Evolutionary conservation across 495 filamentous ascomycete species (phyloP), one percentile per base, ranked within the genome.

Genomic region (Neurospora sp.): DNA sequence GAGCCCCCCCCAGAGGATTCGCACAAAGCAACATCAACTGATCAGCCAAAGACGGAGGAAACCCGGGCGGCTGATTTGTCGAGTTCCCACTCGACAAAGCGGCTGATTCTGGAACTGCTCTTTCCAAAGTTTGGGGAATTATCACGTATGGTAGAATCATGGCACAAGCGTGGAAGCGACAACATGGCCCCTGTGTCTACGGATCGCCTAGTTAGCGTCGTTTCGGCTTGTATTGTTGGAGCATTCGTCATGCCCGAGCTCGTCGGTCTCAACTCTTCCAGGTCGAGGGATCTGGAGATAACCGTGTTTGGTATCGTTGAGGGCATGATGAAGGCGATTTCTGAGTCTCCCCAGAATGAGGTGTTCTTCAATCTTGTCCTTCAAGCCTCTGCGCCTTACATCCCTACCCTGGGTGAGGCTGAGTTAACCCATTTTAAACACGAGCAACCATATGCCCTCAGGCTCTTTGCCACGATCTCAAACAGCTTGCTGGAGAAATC

Each of bases 71-170:
- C 73, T 20, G 83, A 86, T 72, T 77, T 78, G 16, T 75, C 81
- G 3, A 81, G 81, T 71, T 79, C 83, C 10, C 79, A 85, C 68
- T 78, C 83, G 4, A 79, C 81, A 48, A 85, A 80, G 72, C 84
- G 84, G 53, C 77, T 87, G 18, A 80, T 85, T 40, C 75, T 87
- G 9, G 87, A 88, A 69, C 79, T 87, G 8, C 78, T 87, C 42
- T 79, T 78, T 39, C 80, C 84, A 7, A 87, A 87, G 72, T 73
- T 86, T 12, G 79, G 84, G 68, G 84, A 85, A 39, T 75, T 84
- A 31, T 79, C 72, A 39, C 75, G 75, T 16, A 53, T 87, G 61
- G 77, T 81, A 22, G 78, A 81, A 61, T 78, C 78, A 35, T 88
- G 85, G 86, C 81, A 80, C 53, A 83, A 78, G 59, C 80, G 80